These are phyloP conservation scores for Polytolypa hystricis DNA, from an alignment of 2,329 filamentous ascomycete genomes.

Conservation along the genomic window DNA sequence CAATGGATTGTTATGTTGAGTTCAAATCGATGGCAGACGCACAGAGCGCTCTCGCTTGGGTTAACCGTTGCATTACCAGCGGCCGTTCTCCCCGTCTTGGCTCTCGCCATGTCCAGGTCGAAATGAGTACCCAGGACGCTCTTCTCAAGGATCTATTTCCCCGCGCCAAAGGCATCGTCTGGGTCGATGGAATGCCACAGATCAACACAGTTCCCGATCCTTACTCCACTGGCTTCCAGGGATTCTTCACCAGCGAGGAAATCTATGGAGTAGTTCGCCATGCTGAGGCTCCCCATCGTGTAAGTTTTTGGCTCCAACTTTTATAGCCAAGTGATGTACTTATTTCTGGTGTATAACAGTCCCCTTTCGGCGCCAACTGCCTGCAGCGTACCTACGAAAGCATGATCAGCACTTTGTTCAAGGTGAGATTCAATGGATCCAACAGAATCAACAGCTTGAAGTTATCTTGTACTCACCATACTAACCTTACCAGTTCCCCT, in stretches of 20 bases:
- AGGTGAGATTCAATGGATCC: constrained; percentile 24
- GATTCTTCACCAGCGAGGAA: constrained; percentile 43
- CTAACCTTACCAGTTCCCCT: constrained; percentile 35
- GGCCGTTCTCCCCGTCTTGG: constrained; percentile 35
- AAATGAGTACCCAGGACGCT: constrained; percentile 36
- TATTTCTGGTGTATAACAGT: constrained; percentile 1
- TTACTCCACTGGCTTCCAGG: constrained; percentile 40
- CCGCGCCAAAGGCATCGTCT: constrained; percentile 39
- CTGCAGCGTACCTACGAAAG: constrained; percentile 44
- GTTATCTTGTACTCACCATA: not conserved
- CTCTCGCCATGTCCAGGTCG: constrained; percentile 37
- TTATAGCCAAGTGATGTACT: constrained; percentile 1
- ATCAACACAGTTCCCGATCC: constrained; percentile 26
- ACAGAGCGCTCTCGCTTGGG: constrained; percentile 23
- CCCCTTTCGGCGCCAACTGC: constrained; percentile 37
- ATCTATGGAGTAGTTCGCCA: constrained; percentile 36
- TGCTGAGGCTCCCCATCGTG: constrained; percentile 39
- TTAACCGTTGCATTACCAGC: constrained; percentile 25
- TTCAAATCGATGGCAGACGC: constrained; percentile 31
- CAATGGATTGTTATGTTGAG: constrained; percentile 44
- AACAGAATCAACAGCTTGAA: no score
- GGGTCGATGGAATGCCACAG: constrained; percentile 28
- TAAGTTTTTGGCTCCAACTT: constrained; percentile 22
- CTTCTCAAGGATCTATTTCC: constrained; percentile 43
- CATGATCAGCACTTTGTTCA: constrained; percentile 41